Percentiles rank a stretch among this genome's conserved stretches.
Evolutionary conservation across 345 rosid genomes (phyloP).

Genomic region (Salix caprea): DNA sequence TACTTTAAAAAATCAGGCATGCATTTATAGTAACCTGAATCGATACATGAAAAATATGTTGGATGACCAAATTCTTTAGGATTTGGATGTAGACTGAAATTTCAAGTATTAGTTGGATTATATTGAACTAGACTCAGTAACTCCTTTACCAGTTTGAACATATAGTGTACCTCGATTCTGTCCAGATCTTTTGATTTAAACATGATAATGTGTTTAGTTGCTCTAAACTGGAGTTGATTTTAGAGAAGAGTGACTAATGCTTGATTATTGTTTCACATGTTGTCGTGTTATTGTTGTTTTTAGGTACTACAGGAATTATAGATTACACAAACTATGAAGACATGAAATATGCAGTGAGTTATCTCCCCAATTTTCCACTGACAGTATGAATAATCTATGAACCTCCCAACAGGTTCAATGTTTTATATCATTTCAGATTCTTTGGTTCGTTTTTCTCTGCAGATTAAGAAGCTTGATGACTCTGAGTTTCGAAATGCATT

Average conservation of each 20-base stretch:
- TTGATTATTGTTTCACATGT: background rate
- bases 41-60: background rate
- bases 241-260: background rate
- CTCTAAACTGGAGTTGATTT: background rate
- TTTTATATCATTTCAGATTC: background rate
- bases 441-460: background rate
- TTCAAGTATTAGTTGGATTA: background rate
- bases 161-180: background rate
- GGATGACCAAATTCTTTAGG: too few relatives aligned
- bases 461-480: constrained; percentile 37
- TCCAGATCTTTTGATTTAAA: background rate
- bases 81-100: background rate
- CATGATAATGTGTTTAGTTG: background rate
- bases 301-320: constrained; percentile 36
- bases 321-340: constrained; percentile 38
- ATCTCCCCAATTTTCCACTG: background rate
- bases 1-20: background rate
- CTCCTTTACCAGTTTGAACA: background rate
- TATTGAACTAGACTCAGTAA: background rate
- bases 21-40: background rate
- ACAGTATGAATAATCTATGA: background rate
- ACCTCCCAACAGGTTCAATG: background rate
- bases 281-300: background rate
- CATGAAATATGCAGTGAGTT: constrained; percentile 35
- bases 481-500: constrained; percentile 35